Percentiles rank a stretch among this genome's conserved stretches.
These are phyloP conservation scores for Cryptococcus floricola DNA, from an alignment of 1,284 basidiomycete species.

Conservation along the genomic window DNA sequence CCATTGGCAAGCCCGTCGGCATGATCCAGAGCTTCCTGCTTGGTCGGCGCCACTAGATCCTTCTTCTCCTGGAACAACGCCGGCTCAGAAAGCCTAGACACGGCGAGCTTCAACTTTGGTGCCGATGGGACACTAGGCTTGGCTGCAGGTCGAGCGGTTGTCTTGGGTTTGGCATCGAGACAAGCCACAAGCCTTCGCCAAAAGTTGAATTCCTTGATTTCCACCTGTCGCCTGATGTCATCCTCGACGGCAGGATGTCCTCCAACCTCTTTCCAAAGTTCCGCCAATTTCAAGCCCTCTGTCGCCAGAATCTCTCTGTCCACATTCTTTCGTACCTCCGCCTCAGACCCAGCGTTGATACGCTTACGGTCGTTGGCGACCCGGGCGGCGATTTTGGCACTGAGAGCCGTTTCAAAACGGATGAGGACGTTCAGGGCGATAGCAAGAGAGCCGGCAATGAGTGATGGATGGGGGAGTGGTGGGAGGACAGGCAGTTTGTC, in stretches of 20 bases:
- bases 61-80: constrained; percentile 41
- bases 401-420: constrained; percentile 60
- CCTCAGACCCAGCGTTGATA: constrained; percentile 63
- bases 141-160: background rate
- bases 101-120: background rate
- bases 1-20: constrained; percentile 46
- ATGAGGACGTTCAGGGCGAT: constrained; percentile 48
- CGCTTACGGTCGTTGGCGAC: constrained; percentile 71
- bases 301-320: constrained; percentile 46
- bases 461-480: constrained; percentile 49
- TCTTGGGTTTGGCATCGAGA: constrained; percentile 2
- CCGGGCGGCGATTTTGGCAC: constrained; percentile 58
- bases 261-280: constrained; percentile 34
- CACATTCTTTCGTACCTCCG: constrained; percentile 61
- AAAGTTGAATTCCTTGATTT: constrained; percentile 41
- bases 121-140: background rate
- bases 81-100: constrained; percentile 8
- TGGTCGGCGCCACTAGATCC: constrained; percentile 48
- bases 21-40: constrained; percentile 42
- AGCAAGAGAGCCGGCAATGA: constrained; percentile 50
- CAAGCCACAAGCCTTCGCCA: constrained; percentile 36
- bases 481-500: constrained; percentile 51
- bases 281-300: constrained; percentile 37
- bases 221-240: constrained; percentile 34
- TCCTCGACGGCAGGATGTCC: constrained; percentile 37